Evolutionary conservation across 352 stramenopile species (phyloP).

Genomic region (Phytophthora tubulina): DNA sequence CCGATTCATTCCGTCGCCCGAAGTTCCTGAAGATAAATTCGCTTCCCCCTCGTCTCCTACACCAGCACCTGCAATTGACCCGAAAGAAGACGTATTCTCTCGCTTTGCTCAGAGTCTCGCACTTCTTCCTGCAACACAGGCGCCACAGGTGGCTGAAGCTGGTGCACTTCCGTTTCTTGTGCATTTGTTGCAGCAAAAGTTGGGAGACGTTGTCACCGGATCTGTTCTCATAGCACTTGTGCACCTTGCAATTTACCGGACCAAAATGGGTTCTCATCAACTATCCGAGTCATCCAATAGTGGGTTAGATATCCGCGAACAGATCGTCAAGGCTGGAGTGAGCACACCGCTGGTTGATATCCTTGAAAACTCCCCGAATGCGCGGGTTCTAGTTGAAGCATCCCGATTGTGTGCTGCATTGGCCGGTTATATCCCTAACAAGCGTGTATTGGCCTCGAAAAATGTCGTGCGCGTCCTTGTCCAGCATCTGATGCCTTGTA

Average conservation of each 20-base stretch:
- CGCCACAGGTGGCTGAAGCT: constrained; percentile 55
- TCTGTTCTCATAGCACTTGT: constrained; percentile 76
- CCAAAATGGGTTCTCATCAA: constrained; percentile 22
- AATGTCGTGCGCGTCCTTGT: constrained; percentile 62
- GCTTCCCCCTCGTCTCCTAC: constrained; percentile 1
- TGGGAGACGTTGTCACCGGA: constrained; percentile 67
- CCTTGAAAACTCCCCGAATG: constrained; percentile 56
- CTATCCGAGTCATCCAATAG: neutral
- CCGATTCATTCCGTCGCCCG: constrained; percentile 45
- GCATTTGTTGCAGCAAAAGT: constrained; percentile 61
- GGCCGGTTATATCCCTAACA: constrained; percentile 62
- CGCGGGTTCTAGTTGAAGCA: constrained; percentile 65
- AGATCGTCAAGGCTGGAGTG: constrained; percentile 69
- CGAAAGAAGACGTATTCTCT: constrained; percentile 66
- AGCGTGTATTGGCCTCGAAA: constrained; percentile 74
- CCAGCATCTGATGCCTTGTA: constrained; percentile 47
- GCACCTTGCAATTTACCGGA: constrained; percentile 70
- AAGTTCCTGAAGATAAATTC: constrained; percentile 11
- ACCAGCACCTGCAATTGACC: constrained; percentile 33
- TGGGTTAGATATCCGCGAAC: constrained; percentile 50
- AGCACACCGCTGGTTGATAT: constrained; percentile 61
- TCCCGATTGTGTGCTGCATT: constrained; percentile 67
- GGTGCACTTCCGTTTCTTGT: constrained; percentile 74
- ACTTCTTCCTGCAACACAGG: constrained; percentile 58
- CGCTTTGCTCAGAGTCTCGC: constrained; percentile 80